Conservation (phyloP, 495 filamentous ascomycete genomes). For the Penicillium angulare region DNA sequence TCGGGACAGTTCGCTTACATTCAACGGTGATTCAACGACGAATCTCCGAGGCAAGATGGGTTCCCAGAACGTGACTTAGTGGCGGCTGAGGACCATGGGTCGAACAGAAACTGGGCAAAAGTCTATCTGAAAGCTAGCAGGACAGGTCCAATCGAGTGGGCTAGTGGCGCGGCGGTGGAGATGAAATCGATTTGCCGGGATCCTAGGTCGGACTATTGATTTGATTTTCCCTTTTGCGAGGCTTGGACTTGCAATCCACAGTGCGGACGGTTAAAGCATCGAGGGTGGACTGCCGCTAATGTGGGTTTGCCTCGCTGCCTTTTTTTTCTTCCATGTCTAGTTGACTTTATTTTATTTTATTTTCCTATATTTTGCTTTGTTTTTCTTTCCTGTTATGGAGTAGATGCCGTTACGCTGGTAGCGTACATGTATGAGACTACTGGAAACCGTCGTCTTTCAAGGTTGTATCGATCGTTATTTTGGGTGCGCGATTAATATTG, state of each 20-base stretch:
- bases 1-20: constrained; percentile 10
- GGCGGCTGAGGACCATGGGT: constrained; percentile 13
- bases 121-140: constrained; percentile 10
- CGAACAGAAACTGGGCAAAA: constrained; percentile 5
- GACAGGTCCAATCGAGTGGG: background rate
- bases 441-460: background rate
- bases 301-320: background rate
- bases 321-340: background rate
- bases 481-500: too few relatives aligned
- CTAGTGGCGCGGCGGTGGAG: constrained; percentile 12
- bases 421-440: background rate
- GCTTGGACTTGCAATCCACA: background rate
- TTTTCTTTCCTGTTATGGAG: background rate
- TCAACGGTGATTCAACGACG: background rate
- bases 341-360: background rate
- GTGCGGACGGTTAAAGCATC: background rate
- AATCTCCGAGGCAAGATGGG: background rate
- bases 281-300: background rate
- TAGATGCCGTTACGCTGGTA: background rate
- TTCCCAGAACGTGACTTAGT: constrained; percentile 3
- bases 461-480: too few relatives aligned
- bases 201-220: constrained; percentile 13
- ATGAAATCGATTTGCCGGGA: constrained; percentile 5
- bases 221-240: background rate
- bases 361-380: background rate